Base-by-base conservation (phyloP, 73 alveolate species). In the Blepharisma stoltei region DNA sequence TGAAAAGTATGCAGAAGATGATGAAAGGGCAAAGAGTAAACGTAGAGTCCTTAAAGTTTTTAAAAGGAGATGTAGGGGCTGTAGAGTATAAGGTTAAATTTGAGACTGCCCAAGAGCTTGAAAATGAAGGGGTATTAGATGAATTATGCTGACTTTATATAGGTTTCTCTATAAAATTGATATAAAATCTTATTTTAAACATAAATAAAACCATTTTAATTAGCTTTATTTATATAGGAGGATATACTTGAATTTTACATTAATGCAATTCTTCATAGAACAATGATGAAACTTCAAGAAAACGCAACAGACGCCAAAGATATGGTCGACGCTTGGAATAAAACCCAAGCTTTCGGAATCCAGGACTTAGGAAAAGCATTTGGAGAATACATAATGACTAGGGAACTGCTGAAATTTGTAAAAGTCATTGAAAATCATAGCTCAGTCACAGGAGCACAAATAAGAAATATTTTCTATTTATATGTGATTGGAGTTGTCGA, bases 1-100 rank as follows among this genome's bases (percentile, higher is more conserved):
- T 83, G 20, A 83, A 83, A 69, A 67, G 69, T 45, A 53, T 55
- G 37, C 67, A 60, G 49, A 83, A 83, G 77, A 71, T 76, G 5
- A 54, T 76, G 70, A 83, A 83, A 54, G 55, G 84, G 20, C 82
- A 78, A 67, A 66, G 47, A 14, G 32, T 83, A 0, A 71, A 65
- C 65, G 68, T 38, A 1, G 46, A n/a, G 4, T 20, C 37, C 45
- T 38, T 60, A 4, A 14, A 25, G n/a, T 60, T 60, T 25, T 60
- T 60, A 5, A 60, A 60, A 25, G 18, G 14, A 20, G 45, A 60
- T 1, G n/a, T 9, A 60, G 73, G 23, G 73, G 4, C 11, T 9
- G 18, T 9, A 60, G 38, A 14, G 11, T 25, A 20, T 14, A 60
- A 60, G 23, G 14, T 25, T 3, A 9, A 14, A 2, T 60, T 60